These are phyloP conservation scores for Aureobasidium sp. DNA, from an alignment of 2,329 filamentous ascomycete species.

Conservation along the genomic window DNA sequence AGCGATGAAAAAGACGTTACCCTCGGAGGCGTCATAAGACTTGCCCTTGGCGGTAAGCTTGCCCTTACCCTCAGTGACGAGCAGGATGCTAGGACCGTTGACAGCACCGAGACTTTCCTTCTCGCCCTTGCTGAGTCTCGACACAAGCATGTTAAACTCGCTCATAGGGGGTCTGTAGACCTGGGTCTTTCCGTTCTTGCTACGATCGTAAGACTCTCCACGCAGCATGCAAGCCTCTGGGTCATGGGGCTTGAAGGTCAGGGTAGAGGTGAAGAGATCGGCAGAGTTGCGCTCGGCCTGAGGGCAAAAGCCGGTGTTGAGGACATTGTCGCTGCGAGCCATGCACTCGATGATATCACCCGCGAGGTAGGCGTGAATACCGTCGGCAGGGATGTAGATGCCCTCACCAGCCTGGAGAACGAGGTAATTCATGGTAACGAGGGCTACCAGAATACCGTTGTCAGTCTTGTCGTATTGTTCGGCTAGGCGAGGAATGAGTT, in stretches of 20 bases:
- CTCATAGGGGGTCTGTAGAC: slow-evolving; percentile 60
- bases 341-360: slow-evolving; percentile 75
- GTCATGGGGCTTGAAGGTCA: slow-evolving; percentile 59
- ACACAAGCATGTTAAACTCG: slow-evolving; percentile 64
- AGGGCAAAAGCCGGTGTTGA: slow-evolving; percentile 69
- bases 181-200: slow-evolving; percentile 53
- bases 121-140: slow-evolving; percentile 50
- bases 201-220: slow-evolving; percentile 42
- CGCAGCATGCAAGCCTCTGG: slow-evolving; percentile 50
- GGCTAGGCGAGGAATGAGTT: slow-evolving; percentile 58
- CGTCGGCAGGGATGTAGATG: slow-evolving; percentile 65
- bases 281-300: slow-evolving; percentile 55
- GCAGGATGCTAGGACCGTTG: slow-evolving; percentile 55
- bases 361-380: slow-evolving; percentile 65
- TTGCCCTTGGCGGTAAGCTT: slow-evolving; percentile 48
- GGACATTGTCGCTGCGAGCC: slow-evolving; percentile 67
- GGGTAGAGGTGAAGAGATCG: slow-evolving; percentile 54
- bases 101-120: slow-evolving; percentile 50
- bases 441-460: slow-evolving; percentile 60
- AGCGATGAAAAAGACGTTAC: slow-evolving; percentile 61
- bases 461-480: slow-evolving; percentile 58
- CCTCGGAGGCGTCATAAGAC: slow-evolving; percentile 50
- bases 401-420: slow-evolving; percentile 58
- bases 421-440: slow-evolving; percentile 69
- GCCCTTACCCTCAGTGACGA: slow-evolving; percentile 55